Base-by-base conservation (phyloP, 2,329 filamentous ascomycete species). In the Pestalotiopsis sp. region DNA sequence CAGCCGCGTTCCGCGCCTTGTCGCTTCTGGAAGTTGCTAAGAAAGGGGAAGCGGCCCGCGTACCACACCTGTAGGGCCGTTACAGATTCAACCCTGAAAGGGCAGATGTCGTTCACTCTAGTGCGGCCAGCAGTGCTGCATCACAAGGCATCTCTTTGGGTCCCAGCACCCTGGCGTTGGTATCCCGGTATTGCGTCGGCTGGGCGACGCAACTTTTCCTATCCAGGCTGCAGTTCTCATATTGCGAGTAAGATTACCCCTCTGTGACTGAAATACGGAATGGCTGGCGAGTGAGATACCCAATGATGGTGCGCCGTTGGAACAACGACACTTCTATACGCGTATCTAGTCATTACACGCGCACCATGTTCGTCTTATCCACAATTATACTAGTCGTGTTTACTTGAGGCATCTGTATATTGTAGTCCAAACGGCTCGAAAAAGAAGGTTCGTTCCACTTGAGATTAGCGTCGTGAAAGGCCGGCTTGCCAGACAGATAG, bases 111-210 rank as follows among this genome's bases (percentile, higher is more conserved):
- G 62, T 59, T 23, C 13, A 23, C 17, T 59, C 57, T 59, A 23
- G 27, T 20, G 17, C n/a, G 25, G 38, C 45, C 17, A 20, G 63
- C 49, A 38, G 14, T 23, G 41, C 40, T 13, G 38, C 20, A 40
- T 45, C n/a, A n/a, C 23, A 20, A 23, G 25, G 49, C 41, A 25
- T 17, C 23, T 40, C 27, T 25, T 20, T 36, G 31, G 56, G 57
- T 60, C 56, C 52, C 65, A 31, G 41, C 31, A 59, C 65, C 65
- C 52, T 66, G 65, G 65, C 65, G 41, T 66, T 66, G 65, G 31
- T 17, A 59, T 38, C 65, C 65, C 25, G 17, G 65, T 17, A 66
- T 23, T 56, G 65, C 52, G 25, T 41, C 17, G 45, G 49, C 45
- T 45, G 25, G 45, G 20, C n/a, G 27, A 31, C 38, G 52, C 62